Percentiles rank a stretch among this genome's conserved stretches.
These are phyloP conservation scores for Triticum dicoccoides DNA, from an alignment of 176 grass and related monocot genomes.

Conservation along the genomic window DNA sequence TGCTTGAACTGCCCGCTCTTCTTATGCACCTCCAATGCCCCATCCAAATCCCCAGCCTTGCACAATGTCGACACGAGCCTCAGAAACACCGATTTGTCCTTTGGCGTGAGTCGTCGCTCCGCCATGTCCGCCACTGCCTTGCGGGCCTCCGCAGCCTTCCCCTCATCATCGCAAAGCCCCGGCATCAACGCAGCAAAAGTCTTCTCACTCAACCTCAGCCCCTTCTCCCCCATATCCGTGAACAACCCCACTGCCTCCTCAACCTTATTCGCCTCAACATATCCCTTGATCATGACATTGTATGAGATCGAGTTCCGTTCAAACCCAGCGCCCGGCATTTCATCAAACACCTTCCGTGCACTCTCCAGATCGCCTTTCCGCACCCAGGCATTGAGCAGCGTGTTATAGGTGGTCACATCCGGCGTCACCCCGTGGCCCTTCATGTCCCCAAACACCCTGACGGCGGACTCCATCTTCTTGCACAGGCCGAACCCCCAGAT, in stretches of 20 bases:
- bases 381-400: slow-evolving; percentile 71
- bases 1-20: slow-evolving; percentile 68
- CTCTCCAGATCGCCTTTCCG: slow-evolving; percentile 63
- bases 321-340: slow-evolving; percentile 49
- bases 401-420: slow-evolving; percentile 69
- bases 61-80: slow-evolving; percentile 73
- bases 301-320: slow-evolving; percentile 58
- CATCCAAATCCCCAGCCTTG: slow-evolving; percentile 67
- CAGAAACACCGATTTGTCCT: slow-evolving; percentile 78
- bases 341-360: slow-evolving; percentile 77
- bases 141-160: slow-evolving; percentile 46
- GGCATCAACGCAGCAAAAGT: slow-evolving; percentile 91
- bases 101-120: slow-evolving; percentile 60
- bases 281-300: slow-evolving; percentile 95
- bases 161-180: slow-evolving; percentile 74
- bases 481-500: slow-evolving; percentile 90
- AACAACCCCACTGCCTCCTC: slow-evolving; percentile 66
- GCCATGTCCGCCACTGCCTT: slow-evolving; percentile 74
- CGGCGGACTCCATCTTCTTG: slow-evolving; percentile 63
- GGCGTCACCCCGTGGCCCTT: slow-evolving; percentile 52
- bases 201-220: slow-evolving; percentile 77
- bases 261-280: slow-evolving; percentile 44
- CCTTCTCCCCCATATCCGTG: slow-evolving; percentile 68
- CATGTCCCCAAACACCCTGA: slow-evolving; percentile 76
- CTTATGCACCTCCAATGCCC: slow-evolving; percentile 71